Conservation (phyloP, 441 rosid genomes). For the Flueggea neowawraea region DNA sequence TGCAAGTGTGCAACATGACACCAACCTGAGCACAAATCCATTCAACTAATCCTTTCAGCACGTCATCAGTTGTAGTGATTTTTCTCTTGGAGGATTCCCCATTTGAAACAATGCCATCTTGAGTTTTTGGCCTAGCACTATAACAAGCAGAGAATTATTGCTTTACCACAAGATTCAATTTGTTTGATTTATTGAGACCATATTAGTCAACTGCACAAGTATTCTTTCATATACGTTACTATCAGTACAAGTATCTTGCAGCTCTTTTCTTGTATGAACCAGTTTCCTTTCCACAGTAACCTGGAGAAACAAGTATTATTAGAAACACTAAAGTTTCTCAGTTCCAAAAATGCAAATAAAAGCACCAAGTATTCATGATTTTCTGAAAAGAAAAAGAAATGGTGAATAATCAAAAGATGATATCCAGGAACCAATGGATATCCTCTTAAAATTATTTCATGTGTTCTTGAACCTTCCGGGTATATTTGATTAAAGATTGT, state of each 20-base stretch:
- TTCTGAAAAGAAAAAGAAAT: too few species aligned
- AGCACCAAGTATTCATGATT: too few species aligned
- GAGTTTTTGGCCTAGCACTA: constrained; percentile 71
- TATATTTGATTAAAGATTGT: too few species aligned
- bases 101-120: constrained; percentile 36
- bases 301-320: constrained; percentile 47
- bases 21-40: constrained; percentile 96
- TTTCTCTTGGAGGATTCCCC: constrained; percentile 73
- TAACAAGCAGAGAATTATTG: constrained; percentile 10
- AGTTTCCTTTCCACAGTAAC: constrained; percentile 95
- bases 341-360: neutral
- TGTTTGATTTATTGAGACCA: constrained; percentile 6
- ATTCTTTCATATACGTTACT: constrained; percentile 54
- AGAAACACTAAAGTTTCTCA: neutral
- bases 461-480: too few species aligned
- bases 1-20: constrained; percentile 3
- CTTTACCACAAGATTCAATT: too few species aligned
- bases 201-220: neutral
- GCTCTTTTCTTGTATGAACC: constrained; percentile 97
- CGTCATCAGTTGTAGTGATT: constrained; percentile 65
- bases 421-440: too few species aligned
- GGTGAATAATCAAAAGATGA: too few species aligned
- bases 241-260: constrained; percentile 87
- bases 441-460: too few species aligned
- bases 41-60: constrained; percentile 83